phyloP scores from a whole-genome alignment of 2,329 filamentous ascomycete genomes.

The Fusarium dlaminii region DNA sequence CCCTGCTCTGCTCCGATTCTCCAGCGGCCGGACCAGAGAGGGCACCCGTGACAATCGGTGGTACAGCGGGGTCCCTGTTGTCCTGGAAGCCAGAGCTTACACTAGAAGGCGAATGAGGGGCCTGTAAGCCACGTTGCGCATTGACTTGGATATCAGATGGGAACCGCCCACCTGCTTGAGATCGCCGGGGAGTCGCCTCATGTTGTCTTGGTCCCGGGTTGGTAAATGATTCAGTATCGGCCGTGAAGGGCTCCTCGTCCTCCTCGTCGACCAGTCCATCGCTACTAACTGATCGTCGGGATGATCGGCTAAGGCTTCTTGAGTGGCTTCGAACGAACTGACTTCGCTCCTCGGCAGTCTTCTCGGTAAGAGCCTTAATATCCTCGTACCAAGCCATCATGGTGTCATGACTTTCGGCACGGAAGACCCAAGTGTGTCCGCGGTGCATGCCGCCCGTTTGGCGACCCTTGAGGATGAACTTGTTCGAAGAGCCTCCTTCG shows the following conservation, averaged over 20 bases:
- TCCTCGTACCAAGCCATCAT: constrained; percentile 98
- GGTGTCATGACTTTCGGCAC: constrained; percentile 81
- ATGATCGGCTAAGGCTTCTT: constrained; percentile 77
- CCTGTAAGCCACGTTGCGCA: constrained; percentile 79
- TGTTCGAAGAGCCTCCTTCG: constrained; percentile 86
- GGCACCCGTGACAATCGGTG: constrained; percentile 66
- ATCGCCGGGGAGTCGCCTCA: constrained; percentile 69
- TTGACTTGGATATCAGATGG: constrained; percentile 92
- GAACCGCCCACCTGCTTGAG: constrained; percentile 94
- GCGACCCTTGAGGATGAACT: constrained; percentile 96
- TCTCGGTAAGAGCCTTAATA: constrained; percentile 88
- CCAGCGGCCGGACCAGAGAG: constrained; percentile 52
- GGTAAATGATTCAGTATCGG: constrained; percentile 57
- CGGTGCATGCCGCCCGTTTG: constrained; percentile 94
- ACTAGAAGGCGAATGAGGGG: constrained; percentile 82
- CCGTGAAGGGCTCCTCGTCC: constrained; percentile 70
- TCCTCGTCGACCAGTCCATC: constrained; percentile 83
- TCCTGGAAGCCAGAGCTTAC: constrained; percentile 72
- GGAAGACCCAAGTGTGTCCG: constrained; percentile 77
- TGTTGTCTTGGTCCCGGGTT: constrained; percentile 59
- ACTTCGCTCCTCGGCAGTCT: constrained; percentile 85
- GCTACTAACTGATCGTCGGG: constrained; percentile 71
- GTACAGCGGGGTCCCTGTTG: constrained; percentile 65
- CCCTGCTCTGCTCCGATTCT: constrained; percentile 45
- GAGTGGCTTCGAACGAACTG: constrained; percentile 87